Conservation (phyloP, 192 early-diverging fungal genomes). For the Mortierella claussenii region DNA sequence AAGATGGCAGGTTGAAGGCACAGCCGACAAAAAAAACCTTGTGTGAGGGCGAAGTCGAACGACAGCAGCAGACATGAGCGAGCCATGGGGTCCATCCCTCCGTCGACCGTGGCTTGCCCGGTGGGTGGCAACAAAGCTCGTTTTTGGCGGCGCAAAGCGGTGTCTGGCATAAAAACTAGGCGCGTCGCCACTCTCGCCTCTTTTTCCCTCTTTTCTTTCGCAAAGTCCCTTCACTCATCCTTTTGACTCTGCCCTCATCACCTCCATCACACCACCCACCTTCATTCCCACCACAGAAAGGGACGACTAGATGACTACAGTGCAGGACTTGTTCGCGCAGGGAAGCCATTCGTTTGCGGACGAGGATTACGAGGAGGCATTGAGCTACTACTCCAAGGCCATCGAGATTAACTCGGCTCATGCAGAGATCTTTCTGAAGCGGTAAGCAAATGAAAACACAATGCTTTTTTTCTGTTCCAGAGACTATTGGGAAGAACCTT, state of each 20-base stretch:
- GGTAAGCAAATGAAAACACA: slow-evolving; percentile 56
- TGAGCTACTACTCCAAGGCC: slow-evolving; percentile 73
- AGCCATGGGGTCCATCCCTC: no score
- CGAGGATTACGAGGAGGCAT: slow-evolving; percentile 80
- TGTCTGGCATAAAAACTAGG: not conserved
- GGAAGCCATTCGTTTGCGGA: slow-evolving; percentile 84
- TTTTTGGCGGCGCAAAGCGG: slow-evolving; percentile 1
- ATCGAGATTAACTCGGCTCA: slow-evolving; percentile 68
- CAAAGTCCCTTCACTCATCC: not conserved
- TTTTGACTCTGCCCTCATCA: not conserved
- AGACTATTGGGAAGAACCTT: no score
- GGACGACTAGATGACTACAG: slow-evolving; percentile 1
- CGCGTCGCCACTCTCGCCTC: not conserved
- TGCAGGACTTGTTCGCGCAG: slow-evolving; percentile 45
- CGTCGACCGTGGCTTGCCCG: not conserved
- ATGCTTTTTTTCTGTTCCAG: no score
- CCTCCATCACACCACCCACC: not conserved
- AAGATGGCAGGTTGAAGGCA: not conserved
- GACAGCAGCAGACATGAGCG: not conserved
- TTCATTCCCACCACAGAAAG: not conserved
- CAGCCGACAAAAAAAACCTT: not conserved
- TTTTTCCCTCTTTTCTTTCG: not conserved
- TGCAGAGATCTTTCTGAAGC: slow-evolving; percentile 73
- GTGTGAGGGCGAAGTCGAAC: not conserved
- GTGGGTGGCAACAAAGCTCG: no score